Base-by-base conservation (phyloP, 768 basidiomycete species). In the Scleroderma citrinum region DNA sequence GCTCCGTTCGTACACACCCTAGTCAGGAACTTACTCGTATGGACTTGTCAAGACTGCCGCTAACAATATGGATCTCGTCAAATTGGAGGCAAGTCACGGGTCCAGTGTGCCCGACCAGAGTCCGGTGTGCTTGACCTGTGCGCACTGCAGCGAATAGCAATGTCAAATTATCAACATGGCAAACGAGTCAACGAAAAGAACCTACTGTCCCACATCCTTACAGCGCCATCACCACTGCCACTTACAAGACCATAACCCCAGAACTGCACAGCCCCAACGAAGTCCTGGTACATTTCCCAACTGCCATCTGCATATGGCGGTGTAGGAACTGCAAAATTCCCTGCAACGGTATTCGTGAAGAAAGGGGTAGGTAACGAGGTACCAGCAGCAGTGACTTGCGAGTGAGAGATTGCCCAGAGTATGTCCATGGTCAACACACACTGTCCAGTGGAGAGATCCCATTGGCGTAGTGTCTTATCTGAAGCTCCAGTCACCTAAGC, bases 371-470 rank as follows among this genome's bases (percentile, higher is more conserved):
- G 66, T 29, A 77, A 50, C 2, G 69, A 65, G 38, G 58, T 64
- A 16, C 73, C 69, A 19, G 76, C 62, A 14, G 66, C 65, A 11
- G 74, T 59, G 21, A 71, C 63, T 34, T 84, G 76, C 3, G 92
- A 83, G 68, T 98, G 95, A 10, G 92, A 92, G 57, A 98, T 95
- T 2, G 95, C 96, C 96, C 96, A 99, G 21, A 99, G 82, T 55
- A 99, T 96, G 67, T 99, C 96, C 96, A 99, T 99, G 20, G 95
- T 95, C 75, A 96, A 85, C 40, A 98, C 86, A 68, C 96, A 99
- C 74, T 98, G 96, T 7, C 95, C 96, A 0, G 96, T 98, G 17
- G 80, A 81, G 47, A 98, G 80, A 63, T 98, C 96, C 96, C 96
- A 99, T 64, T 98, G 95, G 3, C 96, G 89, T 47, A 99, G 77